Conservation (phyloP, 257 asterid species). For the Parsonsia alboflavescens region DNA sequence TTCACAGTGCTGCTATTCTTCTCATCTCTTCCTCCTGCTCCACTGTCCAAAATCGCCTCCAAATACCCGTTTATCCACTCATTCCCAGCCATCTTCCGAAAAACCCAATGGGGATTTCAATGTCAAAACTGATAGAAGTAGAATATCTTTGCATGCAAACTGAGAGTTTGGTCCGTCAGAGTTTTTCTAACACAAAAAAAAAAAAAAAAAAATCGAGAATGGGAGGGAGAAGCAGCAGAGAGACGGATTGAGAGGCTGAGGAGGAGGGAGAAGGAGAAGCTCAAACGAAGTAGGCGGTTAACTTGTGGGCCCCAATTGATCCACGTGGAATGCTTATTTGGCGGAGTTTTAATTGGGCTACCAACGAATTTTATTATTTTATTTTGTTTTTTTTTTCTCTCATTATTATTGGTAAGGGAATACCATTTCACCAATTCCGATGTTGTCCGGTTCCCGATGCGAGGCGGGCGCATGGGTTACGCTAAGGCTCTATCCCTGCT, state of each 20-base stretch:
- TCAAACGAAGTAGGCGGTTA: constrained; percentile 32
- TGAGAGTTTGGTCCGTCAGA: background rate
- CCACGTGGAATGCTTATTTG: constrained; percentile 30
- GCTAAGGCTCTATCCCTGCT: background rate
- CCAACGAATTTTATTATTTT: background rate
- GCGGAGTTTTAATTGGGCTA: background rate
- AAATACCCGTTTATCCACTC: constrained; percentile 93
- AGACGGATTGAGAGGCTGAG: background rate
- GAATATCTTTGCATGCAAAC: constrained; percentile 11
- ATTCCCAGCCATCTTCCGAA: constrained; percentile 60
- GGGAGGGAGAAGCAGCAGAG: background rate
- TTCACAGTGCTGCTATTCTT: constrained; percentile 27
- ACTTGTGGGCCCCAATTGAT: constrained; percentile 26
- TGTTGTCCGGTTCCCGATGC: constrained; percentile 31
- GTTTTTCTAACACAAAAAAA: background rate
- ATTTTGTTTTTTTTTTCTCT: background rate
- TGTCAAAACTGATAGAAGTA: background rate
- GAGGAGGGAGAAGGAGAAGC: constrained; percentile 39
- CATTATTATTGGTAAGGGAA: background rate
- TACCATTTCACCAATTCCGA: constrained; percentile 4
- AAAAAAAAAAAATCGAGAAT: background rate
- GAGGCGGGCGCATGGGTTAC: background rate
- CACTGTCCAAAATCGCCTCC: constrained; percentile 81
- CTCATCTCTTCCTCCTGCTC: constrained; percentile 53
- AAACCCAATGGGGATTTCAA: background rate